phyloP scores from a whole-genome alignment of 2,329 filamentous ascomycete species.

The Trichocomaceae sp. region DNA sequence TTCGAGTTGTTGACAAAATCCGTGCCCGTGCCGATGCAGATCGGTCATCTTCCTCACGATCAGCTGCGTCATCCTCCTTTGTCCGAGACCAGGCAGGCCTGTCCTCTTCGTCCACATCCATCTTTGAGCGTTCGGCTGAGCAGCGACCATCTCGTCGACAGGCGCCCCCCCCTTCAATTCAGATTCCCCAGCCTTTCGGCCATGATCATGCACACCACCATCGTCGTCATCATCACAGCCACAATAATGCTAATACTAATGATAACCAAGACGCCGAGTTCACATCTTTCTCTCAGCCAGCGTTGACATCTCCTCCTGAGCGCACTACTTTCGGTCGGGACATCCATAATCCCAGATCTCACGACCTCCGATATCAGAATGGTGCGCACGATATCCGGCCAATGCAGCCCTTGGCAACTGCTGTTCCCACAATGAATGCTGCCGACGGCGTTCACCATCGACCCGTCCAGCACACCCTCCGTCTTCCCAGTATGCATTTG shows the following conservation, averaged over 20 bases:
- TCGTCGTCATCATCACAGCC: slow-evolving; percentile 9
- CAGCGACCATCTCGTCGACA: slow-evolving; percentile 65
- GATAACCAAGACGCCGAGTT: slow-evolving; percentile 34
- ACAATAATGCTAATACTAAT: slow-evolving; percentile 9
- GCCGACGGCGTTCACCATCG: slow-evolving; percentile 67
- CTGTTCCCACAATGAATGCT: slow-evolving; percentile 61
- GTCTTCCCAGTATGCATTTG: slow-evolving; percentile 67
- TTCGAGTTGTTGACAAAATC: slow-evolving; percentile 89
- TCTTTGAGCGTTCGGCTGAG: slow-evolving; percentile 47
- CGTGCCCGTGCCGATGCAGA: slow-evolving; percentile 80
- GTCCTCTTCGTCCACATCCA: slow-evolving; percentile 16
- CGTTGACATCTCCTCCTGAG: slow-evolving; percentile 65
- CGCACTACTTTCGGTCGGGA: slow-evolving; percentile 58
- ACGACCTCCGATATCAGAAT: slow-evolving; percentile 36
- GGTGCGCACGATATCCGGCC: slow-evolving; percentile 48
- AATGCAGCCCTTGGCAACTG: slow-evolving; percentile 61
- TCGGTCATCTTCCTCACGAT: slow-evolving; percentile 47
- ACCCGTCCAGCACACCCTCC: slow-evolving; percentile 73
- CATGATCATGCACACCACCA: slow-evolving; percentile 46
- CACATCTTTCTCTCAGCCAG: slow-evolving; percentile 55
- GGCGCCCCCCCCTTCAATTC: slow-evolving; percentile 75
- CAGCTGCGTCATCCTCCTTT: slow-evolving; percentile 23
- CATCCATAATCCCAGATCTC: slow-evolving; percentile 43
- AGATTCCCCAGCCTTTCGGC: slow-evolving; percentile 58
- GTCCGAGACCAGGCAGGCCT: slow-evolving; percentile 19